phyloP scores from a whole-genome alignment of 2,329 filamentous ascomycete species.

The Fusarium burgessii region DNA sequence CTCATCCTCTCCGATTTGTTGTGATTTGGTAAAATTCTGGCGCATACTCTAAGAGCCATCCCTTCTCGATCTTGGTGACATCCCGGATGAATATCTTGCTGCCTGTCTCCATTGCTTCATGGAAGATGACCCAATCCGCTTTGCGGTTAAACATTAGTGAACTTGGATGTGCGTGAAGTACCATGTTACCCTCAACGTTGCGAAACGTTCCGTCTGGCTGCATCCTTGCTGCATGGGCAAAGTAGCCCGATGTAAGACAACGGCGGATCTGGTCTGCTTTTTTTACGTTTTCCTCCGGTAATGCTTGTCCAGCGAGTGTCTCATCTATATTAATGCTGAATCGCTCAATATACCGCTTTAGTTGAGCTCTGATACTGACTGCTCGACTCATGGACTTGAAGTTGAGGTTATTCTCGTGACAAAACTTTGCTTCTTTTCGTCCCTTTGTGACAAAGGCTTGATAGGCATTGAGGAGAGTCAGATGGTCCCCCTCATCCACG shows the following conservation, averaged over 20 bases:
- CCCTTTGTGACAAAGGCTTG: conserved; percentile 87
- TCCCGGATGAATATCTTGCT: conserved; percentile 92
- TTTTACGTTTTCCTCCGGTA: conserved; percentile 46
- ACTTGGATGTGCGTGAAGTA: conserved; percentile 88
- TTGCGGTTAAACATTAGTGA: conserved; percentile 97
- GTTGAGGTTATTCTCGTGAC: conserved; percentile 87
- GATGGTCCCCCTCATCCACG: conserved; percentile 91
- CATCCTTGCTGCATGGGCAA: conserved; percentile 94
- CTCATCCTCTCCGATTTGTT: conserved; percentile 44
- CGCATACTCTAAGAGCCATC: conserved; percentile 91
- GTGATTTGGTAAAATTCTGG: conserved; percentile 81
- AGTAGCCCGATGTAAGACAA: conserved; percentile 91
- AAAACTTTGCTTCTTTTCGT: conserved; percentile 86
- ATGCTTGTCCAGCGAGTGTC: conserved; percentile 58
- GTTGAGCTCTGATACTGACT: conserved; percentile 86
- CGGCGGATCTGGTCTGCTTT: conserved; percentile 81
- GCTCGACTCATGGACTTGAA: conserved; percentile 86
- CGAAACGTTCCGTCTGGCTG: conserved; percentile 90
- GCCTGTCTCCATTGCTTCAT: conserved; percentile 90
- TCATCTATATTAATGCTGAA: conserved; percentile 81
- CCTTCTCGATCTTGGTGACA: conserved; percentile 91
- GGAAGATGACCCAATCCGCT: conserved; percentile 96
- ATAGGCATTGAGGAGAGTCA: conserved; percentile 94
- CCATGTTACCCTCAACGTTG: conserved; percentile 82
- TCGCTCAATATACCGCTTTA: conserved; percentile 87